A percentile compares a stretch with the other conserved stretches of the same genome.
Conservation (phyloP, 805 yeast species). For the Starmerella bombicola region DNA sequence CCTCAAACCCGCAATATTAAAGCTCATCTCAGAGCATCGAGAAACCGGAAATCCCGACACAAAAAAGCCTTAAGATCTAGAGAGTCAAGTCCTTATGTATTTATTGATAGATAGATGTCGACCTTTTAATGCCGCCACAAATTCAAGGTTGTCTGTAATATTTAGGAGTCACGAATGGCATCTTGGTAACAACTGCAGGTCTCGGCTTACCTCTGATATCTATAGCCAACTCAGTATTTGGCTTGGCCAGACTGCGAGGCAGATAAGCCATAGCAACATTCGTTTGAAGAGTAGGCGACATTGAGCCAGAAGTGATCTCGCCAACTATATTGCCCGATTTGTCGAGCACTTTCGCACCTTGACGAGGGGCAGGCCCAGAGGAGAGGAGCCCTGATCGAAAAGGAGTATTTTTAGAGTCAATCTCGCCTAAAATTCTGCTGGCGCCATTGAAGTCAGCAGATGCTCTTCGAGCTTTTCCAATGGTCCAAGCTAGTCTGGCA, state of each 20-base stretch:
- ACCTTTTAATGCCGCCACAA: too few relatives aligned
- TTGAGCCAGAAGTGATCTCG: slow-evolving; percentile 50
- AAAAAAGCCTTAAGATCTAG: too few relatives aligned
- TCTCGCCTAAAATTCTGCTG: slow-evolving; percentile 52
- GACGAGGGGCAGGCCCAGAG: slow-evolving; percentile 88
- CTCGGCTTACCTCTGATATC: slow-evolving; percentile 76
- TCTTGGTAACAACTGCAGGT: slow-evolving; percentile 59
- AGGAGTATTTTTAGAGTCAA: slow-evolving; percentile 48
- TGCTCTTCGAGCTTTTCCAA: slow-evolving; percentile 65
- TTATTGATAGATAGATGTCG: too few relatives aligned
- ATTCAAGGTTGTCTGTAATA: too few relatives aligned
- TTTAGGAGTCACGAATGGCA: slow-evolving; percentile 71
- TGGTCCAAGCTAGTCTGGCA: slow-evolving; percentile 79
- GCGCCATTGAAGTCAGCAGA: slow-evolving; percentile 60
- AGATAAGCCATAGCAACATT: slow-evolving; percentile 90
- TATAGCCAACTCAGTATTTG: slow-evolving; percentile 58
- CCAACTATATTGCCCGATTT: slow-evolving; percentile 44
- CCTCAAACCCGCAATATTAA: slow-evolving; percentile 36
- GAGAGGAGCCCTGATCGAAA: slow-evolving; percentile 62
- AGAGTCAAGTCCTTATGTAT: too few relatives aligned
- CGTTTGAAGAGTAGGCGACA: slow-evolving; percentile 56
- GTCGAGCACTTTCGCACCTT: slow-evolving; percentile 53
- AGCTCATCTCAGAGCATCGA: slow-evolving; percentile 11
- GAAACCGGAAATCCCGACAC: neutral
- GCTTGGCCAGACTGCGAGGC: slow-evolving; percentile 54